Conservation (phyloP, 139 green algal genomes). For the Auxenochlorella protothecoides region DNA sequence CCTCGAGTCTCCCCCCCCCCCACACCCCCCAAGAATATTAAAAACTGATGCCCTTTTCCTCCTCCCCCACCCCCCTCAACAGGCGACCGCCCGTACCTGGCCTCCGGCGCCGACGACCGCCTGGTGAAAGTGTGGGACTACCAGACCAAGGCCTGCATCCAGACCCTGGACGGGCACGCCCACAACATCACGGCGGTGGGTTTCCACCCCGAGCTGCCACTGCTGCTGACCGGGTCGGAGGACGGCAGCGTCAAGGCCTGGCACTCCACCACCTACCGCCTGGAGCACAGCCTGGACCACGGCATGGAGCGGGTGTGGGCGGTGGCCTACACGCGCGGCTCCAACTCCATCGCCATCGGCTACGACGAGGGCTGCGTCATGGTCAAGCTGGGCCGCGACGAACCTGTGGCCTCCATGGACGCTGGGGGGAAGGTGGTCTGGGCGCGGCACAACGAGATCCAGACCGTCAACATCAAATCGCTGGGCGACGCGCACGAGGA, state of each 20-base stretch:
- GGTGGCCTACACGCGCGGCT: conserved; percentile 73
- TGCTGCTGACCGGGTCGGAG: conserved; percentile 92
- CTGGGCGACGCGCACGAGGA: conserved; percentile 59
- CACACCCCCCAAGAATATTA: too few species aligned
- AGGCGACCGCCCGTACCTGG: conserved; percentile 94
- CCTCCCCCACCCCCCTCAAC: background rate
- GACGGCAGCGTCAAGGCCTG: conserved; percentile 93
- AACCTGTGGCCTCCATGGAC: conserved; percentile 98
- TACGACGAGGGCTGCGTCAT: conserved; percentile 93
- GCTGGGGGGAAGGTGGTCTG: conserved; percentile 90
- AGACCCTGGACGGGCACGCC: conserved; percentile 82
- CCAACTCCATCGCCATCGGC: conserved; percentile 48
- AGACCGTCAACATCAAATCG: conserved; percentile 79
- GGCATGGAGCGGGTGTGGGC: conserved; percentile 95
- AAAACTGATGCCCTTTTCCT: background rate
- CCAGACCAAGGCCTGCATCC: conserved; percentile 97
- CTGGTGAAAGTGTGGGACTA: conserved; percentile 94
- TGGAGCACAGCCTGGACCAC: conserved; percentile 89
- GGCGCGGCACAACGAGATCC: conserved; percentile 85
- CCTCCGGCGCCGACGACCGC: conserved; percentile 87
- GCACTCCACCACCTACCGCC: conserved; percentile 94
- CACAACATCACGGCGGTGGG: conserved; percentile 88
- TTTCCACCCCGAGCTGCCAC: conserved; percentile 97
- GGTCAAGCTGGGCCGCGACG: conserved; percentile 89
- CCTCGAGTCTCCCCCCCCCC: background rate